Percentiles rank a stretch among this genome's conserved stretches.
Evolutionary conservation across 768 basidiomycete species (phyloP).

Genomic region (Tubosaeta sp.): DNA sequence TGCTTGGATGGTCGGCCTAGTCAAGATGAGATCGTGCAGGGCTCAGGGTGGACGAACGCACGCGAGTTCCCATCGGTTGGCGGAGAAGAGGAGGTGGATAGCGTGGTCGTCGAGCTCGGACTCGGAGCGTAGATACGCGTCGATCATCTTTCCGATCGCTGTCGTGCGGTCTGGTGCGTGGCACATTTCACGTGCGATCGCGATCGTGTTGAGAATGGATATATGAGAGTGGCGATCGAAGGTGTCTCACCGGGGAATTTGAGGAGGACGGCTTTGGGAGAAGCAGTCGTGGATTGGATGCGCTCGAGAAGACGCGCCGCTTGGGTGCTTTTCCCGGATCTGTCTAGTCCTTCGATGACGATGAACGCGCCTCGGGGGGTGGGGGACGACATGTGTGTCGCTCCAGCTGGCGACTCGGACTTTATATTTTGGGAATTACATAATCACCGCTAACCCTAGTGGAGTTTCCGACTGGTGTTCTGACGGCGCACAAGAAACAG

Average conservation of each 20-base stretch:
- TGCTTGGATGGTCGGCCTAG: conserved; percentile 56
- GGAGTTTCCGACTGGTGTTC: no score
- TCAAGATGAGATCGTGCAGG: background rate
- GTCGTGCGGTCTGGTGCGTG: conserved; percentile 74
- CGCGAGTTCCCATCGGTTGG: conserved; percentile 96
- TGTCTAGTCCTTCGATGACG: conserved; percentile 93
- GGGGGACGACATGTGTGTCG: conserved; percentile 2
- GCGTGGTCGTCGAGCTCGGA: conserved; percentile 88
- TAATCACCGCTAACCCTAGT: no score
- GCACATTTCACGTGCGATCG: background rate
- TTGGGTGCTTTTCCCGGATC: conserved; percentile 93
- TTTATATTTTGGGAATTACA: no score
- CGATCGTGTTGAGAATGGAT: background rate
- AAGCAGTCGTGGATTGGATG: conserved; percentile 35
- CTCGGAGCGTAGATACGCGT: conserved; percentile 80
- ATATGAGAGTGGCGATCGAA: background rate
- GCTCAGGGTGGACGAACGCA: conserved; percentile 33
- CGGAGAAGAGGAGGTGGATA: conserved; percentile 92
- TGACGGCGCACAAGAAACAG: no score
- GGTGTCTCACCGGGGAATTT: conserved; percentile 82
- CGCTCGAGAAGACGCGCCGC: conserved; percentile 54
- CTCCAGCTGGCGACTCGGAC: no score
- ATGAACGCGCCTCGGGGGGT: conserved; percentile 70
- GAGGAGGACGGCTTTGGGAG: conserved; percentile 45
- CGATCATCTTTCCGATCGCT: conserved; percentile 87